Evolutionary conservation across 768 basidiomycete species (phyloP).

Genomic region (Auriscalpium orientale): DNA sequence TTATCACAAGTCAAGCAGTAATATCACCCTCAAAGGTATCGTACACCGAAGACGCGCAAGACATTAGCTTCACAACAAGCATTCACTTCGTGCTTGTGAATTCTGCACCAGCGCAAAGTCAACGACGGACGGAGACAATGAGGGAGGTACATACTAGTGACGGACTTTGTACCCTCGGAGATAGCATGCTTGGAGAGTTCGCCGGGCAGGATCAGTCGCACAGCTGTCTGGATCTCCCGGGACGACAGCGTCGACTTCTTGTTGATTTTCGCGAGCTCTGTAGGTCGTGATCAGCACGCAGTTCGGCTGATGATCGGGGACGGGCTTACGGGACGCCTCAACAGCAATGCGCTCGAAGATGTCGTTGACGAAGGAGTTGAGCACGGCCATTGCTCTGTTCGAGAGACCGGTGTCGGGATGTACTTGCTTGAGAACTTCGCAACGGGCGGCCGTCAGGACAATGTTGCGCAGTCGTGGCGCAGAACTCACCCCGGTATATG

Average conservation of each 20-base stretch:
- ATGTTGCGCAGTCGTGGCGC: background rate
- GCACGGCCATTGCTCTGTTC: constrained; percentile 80
- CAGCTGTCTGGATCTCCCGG: constrained; percentile 82
- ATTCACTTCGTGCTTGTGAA: constrained; percentile 32
- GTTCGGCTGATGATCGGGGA: background rate
- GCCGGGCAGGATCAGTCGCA: constrained; percentile 77
- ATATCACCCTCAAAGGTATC: background rate
- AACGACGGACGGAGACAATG: background rate
- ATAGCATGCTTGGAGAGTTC: constrained; percentile 86
- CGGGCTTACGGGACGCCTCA: constrained; percentile 56
- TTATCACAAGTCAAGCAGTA: background rate
- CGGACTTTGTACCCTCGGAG: constrained; percentile 74
- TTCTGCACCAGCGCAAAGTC: constrained; percentile 25
- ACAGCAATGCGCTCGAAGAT: constrained; percentile 78
- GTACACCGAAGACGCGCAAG: background rate
- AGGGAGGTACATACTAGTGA: constrained; percentile 44
- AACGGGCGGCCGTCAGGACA: background rate
- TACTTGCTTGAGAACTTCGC: constrained; percentile 76
- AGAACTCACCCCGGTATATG: constrained; percentile 65
- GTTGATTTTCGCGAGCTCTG: constrained; percentile 77
- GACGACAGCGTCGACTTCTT: constrained; percentile 92
- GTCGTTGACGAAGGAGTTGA: constrained; percentile 81
- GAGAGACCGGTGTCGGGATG: constrained; percentile 93
- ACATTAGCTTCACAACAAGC: background rate
- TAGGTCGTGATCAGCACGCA: background rate